phyloP scores from a whole-genome alignment of 2,329 filamentous ascomycete genomes.

The Ceratocystis harringtonii region DNA sequence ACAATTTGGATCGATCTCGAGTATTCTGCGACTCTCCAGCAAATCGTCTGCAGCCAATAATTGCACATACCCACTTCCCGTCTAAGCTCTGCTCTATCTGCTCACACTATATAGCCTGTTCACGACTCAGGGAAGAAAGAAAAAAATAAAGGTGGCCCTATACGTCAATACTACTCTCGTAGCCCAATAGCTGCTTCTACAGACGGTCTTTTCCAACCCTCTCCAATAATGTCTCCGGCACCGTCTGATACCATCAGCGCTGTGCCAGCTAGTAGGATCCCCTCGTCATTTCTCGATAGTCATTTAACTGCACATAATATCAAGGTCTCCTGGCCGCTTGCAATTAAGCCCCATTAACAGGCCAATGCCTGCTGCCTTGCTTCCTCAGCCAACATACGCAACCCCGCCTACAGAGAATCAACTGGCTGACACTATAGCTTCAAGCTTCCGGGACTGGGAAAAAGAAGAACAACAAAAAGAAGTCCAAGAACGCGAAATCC shows the following conservation, averaged over 20 bases:
- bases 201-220: not conserved
- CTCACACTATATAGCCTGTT: not conserved
- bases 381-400: not conserved
- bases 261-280: conserved; percentile 11
- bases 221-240: conserved; percentile 10
- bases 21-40: not conserved
- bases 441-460: conserved; percentile 26
- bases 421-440: conserved; percentile 18
- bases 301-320: not conserved
- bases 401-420: not conserved
- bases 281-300: not conserved
- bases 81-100: not conserved
- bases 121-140: not conserved
- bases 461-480: conserved; percentile 46
- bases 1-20: not conserved
- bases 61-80: not conserved
- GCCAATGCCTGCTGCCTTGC: not conserved
- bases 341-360: not conserved
- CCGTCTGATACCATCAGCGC: conserved; percentile 9
- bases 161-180: not conserved
- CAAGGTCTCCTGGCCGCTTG: not conserved
- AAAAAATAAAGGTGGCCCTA: not conserved
- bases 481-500: conserved; percentile 38
- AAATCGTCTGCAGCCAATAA: not conserved
- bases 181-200: not conserved